Evolutionary conservation across 345 rosid species (phyloP).

Genomic region (Eucalyptus erythrocorys): DNA sequence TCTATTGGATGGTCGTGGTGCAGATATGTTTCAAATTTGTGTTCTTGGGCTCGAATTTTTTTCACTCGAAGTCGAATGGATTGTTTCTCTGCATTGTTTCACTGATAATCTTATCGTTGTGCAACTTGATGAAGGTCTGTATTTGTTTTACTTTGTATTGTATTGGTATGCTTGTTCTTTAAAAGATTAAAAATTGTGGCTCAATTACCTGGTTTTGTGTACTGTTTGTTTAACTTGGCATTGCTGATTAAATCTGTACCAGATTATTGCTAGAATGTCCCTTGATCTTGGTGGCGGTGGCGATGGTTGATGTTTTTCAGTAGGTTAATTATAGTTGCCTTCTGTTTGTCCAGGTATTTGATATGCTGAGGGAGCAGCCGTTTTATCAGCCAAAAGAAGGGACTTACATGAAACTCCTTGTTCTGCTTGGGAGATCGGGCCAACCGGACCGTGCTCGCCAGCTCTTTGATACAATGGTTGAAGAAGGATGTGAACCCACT

Average conservation of each 20-base stretch:
- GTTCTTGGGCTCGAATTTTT: not conserved
- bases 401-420: conserved; percentile 70
- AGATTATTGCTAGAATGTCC: not conserved
- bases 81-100: not conserved
- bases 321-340: not conserved
- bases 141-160: not conserved
- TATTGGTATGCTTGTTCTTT: not conserved
- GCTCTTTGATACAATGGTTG: conserved; percentile 68
- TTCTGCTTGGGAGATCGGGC: conserved; percentile 62
- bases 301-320: not conserved
- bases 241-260: not conserved
- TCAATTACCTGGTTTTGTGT: not conserved
- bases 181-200: not conserved
- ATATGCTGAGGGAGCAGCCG: conserved; percentile 58
- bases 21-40: not conserved
- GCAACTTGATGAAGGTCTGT: not conserved
- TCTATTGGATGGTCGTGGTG: not conserved
- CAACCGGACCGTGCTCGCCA: conserved; percentile 55
- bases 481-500: conserved; percentile 69
- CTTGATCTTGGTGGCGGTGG: not conserved
- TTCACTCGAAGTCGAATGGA: not conserved
- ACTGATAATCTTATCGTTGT: not conserved
- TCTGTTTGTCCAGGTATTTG: conserved; percentile 32
- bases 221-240: not conserved
- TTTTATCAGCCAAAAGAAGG: conserved; percentile 78